phyloP scores from a whole-genome alignment of 371 early-diverging fungal genomes.

The Rhizopus stolonifer region DNA sequence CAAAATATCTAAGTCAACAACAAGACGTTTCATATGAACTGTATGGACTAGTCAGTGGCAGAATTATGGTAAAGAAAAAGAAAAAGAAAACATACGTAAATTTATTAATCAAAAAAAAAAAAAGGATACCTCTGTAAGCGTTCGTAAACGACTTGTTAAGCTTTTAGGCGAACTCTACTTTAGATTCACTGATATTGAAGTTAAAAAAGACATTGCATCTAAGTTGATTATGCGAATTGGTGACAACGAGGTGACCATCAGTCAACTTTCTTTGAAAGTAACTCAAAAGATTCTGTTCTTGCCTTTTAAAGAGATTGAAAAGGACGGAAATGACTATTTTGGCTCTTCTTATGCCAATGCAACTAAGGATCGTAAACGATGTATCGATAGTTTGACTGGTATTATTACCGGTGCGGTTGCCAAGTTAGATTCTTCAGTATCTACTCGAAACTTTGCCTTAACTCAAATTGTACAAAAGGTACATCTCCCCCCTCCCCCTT shows the following conservation, averaged over 20 bases:
- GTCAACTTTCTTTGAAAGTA: constrained; percentile 69
- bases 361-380: constrained; percentile 40
- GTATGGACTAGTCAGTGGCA: constrained; percentile 70
- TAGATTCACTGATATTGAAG: constrained; percentile 42
- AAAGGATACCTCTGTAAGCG: constrained; percentile 82
- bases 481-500: background rate
- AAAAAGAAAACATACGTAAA: no score
- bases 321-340: constrained; percentile 36
- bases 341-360: constrained; percentile 32
- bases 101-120: background rate
- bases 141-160: constrained; percentile 84
- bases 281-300: constrained; percentile 75
- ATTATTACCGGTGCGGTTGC: constrained; percentile 53
- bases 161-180: constrained; percentile 72
- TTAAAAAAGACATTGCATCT: constrained; percentile 73
- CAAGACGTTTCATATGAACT: constrained; percentile 63
- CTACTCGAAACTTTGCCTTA: constrained; percentile 22
- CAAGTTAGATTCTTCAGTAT: constrained; percentile 23
- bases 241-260: constrained; percentile 80
- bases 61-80: constrained; percentile 59
- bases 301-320: constrained; percentile 46
- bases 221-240: constrained; percentile 70
- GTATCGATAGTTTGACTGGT: constrained; percentile 38
- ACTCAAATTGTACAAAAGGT: constrained; percentile 39
- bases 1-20: constrained; percentile 71